Conservation (phyloP, 2,329 filamentous ascomycete genomes). For the Alternaria incomplexa region DNA sequence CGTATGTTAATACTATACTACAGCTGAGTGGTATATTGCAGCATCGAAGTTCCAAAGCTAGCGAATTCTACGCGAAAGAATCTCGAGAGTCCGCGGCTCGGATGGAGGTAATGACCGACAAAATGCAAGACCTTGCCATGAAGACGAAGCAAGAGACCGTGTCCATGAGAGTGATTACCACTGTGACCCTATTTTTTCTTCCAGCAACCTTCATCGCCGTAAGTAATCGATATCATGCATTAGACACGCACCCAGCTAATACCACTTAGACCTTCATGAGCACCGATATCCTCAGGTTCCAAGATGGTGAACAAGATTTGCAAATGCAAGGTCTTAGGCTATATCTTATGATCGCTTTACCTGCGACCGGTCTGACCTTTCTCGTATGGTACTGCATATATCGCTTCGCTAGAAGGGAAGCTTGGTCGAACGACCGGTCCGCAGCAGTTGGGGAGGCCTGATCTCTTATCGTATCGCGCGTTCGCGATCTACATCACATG, state of each 20-base stretch:
- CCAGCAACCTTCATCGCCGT: slow-evolving; percentile 54
- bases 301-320: slow-evolving; percentile 18
- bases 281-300: slow-evolving; percentile 45
- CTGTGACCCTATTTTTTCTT: slow-evolving; percentile 52
- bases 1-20: too few species aligned
- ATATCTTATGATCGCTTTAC: slow-evolving; percentile 45
- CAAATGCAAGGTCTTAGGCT: slow-evolving; percentile 28
- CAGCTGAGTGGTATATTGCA: slow-evolving; percentile 48
- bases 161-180: slow-evolving; percentile 52
- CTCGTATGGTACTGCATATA: slow-evolving; percentile 44
- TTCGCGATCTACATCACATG: too few species aligned
- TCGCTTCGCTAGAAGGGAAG: slow-evolving; percentile 27
- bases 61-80: slow-evolving; percentile 17
- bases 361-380: slow-evolving; percentile 46
- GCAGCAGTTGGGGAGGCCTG: not conserved
- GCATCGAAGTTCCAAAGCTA: slow-evolving; percentile 43
- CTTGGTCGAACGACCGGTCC: not conserved
- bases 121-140: slow-evolving; percentile 42
- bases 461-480: not conserved
- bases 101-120: slow-evolving; percentile 36
- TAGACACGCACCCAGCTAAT: too few species aligned
- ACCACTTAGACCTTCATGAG: slow-evolving; percentile 49
- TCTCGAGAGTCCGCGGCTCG: slow-evolving; percentile 28
- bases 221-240: slow-evolving; percentile 13
- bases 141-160: slow-evolving; percentile 51